A percentile compares a stretch with the other conserved stretches of the same genome.
These are phyloP conservation scores for Aspergillus niger DNA, from an alignment of 2,329 filamentous ascomycete genomes.

Conservation along the genomic window DNA sequence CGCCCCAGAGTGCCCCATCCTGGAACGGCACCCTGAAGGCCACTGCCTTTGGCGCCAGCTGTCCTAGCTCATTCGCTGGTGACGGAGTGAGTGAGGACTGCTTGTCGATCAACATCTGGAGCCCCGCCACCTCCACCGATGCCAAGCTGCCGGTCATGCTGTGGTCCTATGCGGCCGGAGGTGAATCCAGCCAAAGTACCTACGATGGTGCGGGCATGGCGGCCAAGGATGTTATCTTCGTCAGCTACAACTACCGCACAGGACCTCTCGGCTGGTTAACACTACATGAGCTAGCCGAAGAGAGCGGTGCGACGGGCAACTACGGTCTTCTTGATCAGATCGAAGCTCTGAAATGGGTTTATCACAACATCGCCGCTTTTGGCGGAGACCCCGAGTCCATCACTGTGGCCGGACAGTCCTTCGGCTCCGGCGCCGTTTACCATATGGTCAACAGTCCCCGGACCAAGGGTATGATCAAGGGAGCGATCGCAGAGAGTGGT, in stretches of 20 bases:
- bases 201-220: background rate
- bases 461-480: background rate
- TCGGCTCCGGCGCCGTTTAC: background rate
- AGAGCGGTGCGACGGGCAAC: background rate
- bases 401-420: background rate
- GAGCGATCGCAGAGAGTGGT: background rate
- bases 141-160: background rate
- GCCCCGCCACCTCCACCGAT: background rate
- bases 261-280: background rate
- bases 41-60: background rate
- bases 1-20: background rate
- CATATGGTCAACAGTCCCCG: background rate
- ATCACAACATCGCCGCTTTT: background rate
- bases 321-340: background rate
- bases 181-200: background rate
- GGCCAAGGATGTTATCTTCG: background rate
- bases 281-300: background rate
- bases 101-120: background rate
- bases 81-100: background rate
- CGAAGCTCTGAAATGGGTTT: background rate
- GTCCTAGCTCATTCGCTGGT: background rate
- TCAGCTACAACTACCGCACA: constrained; percentile 2
- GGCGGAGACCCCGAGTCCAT: background rate
- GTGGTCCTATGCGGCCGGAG: background rate
- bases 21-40: background rate